phyloP scores from a whole-genome alignment of 441 rosid genomes.

The Francoa sonchifolia region DNA sequence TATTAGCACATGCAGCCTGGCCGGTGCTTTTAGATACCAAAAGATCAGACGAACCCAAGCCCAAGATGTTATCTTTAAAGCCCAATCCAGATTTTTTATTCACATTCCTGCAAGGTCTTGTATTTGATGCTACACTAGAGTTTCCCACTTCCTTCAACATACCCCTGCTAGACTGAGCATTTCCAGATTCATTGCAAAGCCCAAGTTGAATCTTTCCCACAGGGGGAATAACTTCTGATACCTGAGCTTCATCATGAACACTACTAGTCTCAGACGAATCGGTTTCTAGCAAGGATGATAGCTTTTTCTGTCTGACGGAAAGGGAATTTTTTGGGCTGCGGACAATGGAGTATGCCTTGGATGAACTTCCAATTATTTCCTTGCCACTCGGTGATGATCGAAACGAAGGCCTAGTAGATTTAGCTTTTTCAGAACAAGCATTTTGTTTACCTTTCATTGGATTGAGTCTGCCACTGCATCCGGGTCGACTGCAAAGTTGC shows the following conservation, averaged over 20 bases:
- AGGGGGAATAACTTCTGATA: constrained; percentile 20
- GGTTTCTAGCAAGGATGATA: constrained; percentile 26
- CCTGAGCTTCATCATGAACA: constrained; percentile 40
- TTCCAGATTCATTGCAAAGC: constrained; percentile 18
- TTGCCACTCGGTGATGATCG: constrained; percentile 44
- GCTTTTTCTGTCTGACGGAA: constrained; percentile 32
- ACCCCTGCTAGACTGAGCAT: constrained; percentile 19
- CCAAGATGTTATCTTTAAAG: constrained; percentile 29
- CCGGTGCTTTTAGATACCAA: constrained; percentile 27
- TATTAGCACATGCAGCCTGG: constrained; percentile 25
- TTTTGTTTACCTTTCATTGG: constrained; percentile 35
- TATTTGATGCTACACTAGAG: constrained; percentile 33
- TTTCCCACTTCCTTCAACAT: constrained; percentile 29
- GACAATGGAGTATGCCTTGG: constrained; percentile 28
- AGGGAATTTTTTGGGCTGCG: constrained; percentile 26
- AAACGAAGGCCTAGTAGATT: constrained; percentile 36
- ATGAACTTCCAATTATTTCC: constrained; percentile 62
- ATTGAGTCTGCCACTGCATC: constrained; percentile 52
- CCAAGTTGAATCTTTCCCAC: constrained; percentile 35
- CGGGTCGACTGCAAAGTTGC: constrained; percentile 49
- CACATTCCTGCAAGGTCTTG: constrained; percentile 32
- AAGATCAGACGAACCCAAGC: constrained; percentile 21
- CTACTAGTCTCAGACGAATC: constrained; percentile 64
- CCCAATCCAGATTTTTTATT: constrained; percentile 33
- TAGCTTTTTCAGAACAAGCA: constrained; percentile 39